phyloP scores from a whole-genome alignment of 345 rosid genomes.

The Hibiscus tridactylites region DNA sequence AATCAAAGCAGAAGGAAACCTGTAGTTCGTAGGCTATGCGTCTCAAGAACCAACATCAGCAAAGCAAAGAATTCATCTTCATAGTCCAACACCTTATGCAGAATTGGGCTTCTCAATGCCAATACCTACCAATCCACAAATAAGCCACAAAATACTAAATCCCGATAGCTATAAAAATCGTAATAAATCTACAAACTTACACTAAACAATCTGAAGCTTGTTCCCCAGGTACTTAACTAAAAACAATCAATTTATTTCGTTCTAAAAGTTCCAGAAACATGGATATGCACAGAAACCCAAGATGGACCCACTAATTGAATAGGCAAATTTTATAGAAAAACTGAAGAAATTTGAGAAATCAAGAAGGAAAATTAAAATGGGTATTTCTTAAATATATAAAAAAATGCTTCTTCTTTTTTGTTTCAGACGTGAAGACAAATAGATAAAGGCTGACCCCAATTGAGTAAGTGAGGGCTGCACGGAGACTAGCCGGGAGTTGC shows the following conservation, averaged over 20 bases:
- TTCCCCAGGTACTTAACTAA: neutral
- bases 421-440: neutral
- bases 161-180: neutral
- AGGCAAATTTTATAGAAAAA: conserved; percentile 6
- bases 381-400: neutral
- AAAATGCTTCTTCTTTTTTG: neutral
- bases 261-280: neutral
- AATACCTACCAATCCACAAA: conserved; percentile 51
- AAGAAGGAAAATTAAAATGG: conserved; percentile 1
- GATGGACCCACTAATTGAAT: neutral
- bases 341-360: conserved; percentile 7
- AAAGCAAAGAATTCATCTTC: conserved; percentile 90
- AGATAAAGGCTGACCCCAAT: conserved; percentile 49
- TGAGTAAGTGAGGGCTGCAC: conserved; percentile 90
- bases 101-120: conserved; percentile 84
- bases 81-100: conserved; percentile 78
- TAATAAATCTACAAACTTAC: neutral
- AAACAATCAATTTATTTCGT: neutral
- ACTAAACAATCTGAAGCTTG: neutral
- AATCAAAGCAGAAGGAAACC: conserved; percentile 30
- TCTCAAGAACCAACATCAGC: conserved; percentile 84
- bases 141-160: neutral
- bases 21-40: conserved; percentile 89
- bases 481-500: conserved; percentile 96
- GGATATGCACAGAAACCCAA: neutral